These are phyloP conservation scores for Boletellus deceptivus DNA, from an alignment of 1,284 basidiomycete genomes.

Conservation along the genomic window DNA sequence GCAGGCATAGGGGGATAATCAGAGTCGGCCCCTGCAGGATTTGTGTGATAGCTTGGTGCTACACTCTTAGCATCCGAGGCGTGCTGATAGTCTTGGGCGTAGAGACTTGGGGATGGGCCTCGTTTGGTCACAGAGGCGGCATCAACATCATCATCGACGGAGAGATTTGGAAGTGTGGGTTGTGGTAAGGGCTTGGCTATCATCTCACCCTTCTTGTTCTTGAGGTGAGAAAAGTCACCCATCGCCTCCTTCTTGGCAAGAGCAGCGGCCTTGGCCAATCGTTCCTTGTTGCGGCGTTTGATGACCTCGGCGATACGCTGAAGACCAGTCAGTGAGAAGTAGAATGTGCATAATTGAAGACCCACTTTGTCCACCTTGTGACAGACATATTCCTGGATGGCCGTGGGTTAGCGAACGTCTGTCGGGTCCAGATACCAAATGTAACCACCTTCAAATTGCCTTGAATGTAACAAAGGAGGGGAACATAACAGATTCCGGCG, in stretches of 20 bases:
- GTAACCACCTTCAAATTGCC: constrained; percentile 83
- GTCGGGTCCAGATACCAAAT: background rate
- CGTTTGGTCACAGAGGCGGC: constrained; percentile 57
- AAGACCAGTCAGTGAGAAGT: constrained; percentile 9
- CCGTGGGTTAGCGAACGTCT: constrained; percentile 8
- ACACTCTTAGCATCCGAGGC: constrained; percentile 38
- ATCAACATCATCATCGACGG: constrained; percentile 78
- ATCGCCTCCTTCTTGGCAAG: constrained; percentile 88
- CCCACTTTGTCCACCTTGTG: constrained; percentile 96
- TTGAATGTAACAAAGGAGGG: constrained; percentile 91
- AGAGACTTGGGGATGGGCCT: constrained; percentile 51
- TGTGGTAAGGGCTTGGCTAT: constrained; percentile 85
- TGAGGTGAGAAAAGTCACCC: constrained; percentile 87
- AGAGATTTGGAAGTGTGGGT: constrained; percentile 92
- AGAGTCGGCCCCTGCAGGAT: constrained; percentile 42
- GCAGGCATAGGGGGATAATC: constrained; percentile 74
- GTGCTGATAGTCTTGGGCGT: constrained; percentile 56
- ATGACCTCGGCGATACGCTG: constrained; percentile 92
- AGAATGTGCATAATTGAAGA: constrained; percentile 1
- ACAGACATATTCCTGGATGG: constrained; percentile 88
- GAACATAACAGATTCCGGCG: constrained; percentile 88
- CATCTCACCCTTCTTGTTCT: constrained; percentile 90
- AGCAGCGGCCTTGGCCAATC: constrained; percentile 78
- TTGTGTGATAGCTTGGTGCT: constrained; percentile 35
- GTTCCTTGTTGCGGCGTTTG: constrained; percentile 86